phyloP scores from a whole-genome alignment of 2,329 filamentous ascomycete species.

The Lecanoromycetidae sp. region DNA sequence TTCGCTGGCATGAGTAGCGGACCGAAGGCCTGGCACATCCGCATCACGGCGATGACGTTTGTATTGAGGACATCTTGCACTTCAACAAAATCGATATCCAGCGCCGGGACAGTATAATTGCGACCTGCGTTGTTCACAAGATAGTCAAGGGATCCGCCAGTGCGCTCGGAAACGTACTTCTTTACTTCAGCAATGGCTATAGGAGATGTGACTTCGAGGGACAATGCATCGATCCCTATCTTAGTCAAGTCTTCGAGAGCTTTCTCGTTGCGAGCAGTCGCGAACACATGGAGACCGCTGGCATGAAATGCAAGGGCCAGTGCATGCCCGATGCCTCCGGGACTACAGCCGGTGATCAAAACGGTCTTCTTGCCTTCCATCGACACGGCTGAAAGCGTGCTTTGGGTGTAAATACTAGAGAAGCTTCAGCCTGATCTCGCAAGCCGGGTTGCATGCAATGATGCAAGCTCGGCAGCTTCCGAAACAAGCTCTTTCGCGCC shows the following conservation, averaged over 20 bases:
- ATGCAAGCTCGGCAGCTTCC: too few relatives aligned
- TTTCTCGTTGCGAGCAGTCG: slow-evolving; percentile 42
- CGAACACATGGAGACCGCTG: slow-evolving; percentile 39
- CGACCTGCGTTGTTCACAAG: slow-evolving; percentile 45
- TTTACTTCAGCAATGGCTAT: slow-evolving; percentile 39
- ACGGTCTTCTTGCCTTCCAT: neutral
- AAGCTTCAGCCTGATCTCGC: too few relatives aligned
- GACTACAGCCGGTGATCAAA: slow-evolving; percentile 11
- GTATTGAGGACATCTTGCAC: slow-evolving; percentile 38
- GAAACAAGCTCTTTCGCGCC: too few relatives aligned
- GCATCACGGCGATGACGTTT: slow-evolving; percentile 47
- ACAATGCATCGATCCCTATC: slow-evolving; percentile 42
- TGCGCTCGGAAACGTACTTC: slow-evolving; percentile 34
- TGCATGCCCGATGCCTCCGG: slow-evolving; percentile 43
- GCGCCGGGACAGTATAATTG: slow-evolving; percentile 46
- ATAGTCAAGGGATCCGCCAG: slow-evolving; percentile 40
- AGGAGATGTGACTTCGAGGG: slow-evolving; percentile 40
- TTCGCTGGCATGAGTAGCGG: slow-evolving; percentile 39
- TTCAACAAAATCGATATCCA: slow-evolving; percentile 41
- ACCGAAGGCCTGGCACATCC: slow-evolving; percentile 44
- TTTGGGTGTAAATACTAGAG: too few relatives aligned
- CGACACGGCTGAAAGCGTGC: too few relatives aligned
- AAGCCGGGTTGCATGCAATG: too few relatives aligned
- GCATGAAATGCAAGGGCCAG: slow-evolving; percentile 46
- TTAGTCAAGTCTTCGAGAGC: slow-evolving; percentile 38